Evolutionary conservation across 345 rosid genomes (phyloP), one percentile per base, ranked within the genome.

Genomic region (Durio zibethinus): DNA sequence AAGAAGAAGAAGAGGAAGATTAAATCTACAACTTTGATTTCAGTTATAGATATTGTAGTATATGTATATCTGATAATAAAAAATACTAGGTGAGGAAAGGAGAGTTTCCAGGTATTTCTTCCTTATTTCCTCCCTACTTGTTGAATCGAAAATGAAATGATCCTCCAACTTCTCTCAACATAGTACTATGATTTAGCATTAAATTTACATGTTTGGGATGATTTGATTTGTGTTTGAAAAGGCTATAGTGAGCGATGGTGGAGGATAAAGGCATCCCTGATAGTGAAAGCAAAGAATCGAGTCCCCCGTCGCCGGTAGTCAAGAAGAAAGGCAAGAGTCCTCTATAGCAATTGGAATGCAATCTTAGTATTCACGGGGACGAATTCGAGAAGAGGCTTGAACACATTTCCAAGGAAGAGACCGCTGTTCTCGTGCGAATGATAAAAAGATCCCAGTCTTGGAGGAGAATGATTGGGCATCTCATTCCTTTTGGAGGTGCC

Each of bases 341-440:
- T 96, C 35, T 89, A 93, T 36, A 89, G 98, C 54, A 62, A 93
- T 29, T 93, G 96, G 97, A 87, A 86, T 23, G 87, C 86, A 11
- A 72, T 95, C 47, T 93, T 77, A 85, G 91, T 42, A 73, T 74
- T 16, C 85, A 83, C 35, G 83, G 93, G 4, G 95, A 92, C 57
- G 95, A 96, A 87, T 91, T 96, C 72, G 94, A 91, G 97, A 96
- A 92, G 97, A 83, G 97, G 50, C 88, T 96, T 81, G 84, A 91
- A 68, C 77, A 86, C 81, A 92, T 96, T 60, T 87, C 93, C 38
- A 96, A 80, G 87, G 99, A 96, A 84, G 99, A 96, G 86, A 92
- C 97, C 12, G 59, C 83, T 10, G 87, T 96, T 79, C 78, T 91
- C 45, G 77, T 89, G 2, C 82, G 99, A 81, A 82, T 96, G 82